Conservation (phyloP, 345 rosid genomes). For the Crucihimalaya himalaica region DNA sequence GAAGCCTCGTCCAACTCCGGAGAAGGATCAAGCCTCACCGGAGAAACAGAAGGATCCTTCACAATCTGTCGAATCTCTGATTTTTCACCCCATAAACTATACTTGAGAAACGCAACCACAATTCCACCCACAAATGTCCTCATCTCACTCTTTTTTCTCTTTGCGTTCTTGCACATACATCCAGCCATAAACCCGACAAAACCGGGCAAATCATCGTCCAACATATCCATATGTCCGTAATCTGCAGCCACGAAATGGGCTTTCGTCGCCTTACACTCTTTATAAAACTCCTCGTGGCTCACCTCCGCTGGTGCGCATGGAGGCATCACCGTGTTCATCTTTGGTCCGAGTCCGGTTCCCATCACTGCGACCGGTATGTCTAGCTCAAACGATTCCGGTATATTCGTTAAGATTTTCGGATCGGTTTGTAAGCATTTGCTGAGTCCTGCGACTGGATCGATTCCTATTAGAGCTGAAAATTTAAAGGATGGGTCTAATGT, state of each 20-base stretch:
- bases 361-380: constrained; percentile 36
- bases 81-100: constrained; percentile 26
- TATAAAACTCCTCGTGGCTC: constrained; percentile 40
- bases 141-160: constrained; percentile 22
- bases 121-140: constrained; percentile 41
- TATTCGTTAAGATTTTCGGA: constrained; percentile 31
- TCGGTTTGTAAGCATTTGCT: constrained; percentile 1
- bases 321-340: constrained; percentile 5
- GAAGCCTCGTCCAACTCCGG: constrained; percentile 34
- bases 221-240: constrained; percentile 44
- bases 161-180: constrained; percentile 36
- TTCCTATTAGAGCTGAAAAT: constrained; percentile 37
- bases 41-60: constrained; percentile 33
- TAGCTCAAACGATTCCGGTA: constrained; percentile 38
- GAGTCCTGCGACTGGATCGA: constrained; percentile 38
- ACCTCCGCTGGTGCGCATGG: constrained; percentile 36
- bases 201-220: constrained; percentile 36
- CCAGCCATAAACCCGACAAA: constrained; percentile 33
- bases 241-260: constrained; percentile 39
- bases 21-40: constrained; percentile 30
- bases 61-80: constrained; percentile 27
- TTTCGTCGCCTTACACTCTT: constrained; percentile 36
- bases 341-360: constrained; percentile 38
- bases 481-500: constrained; percentile 31
- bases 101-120: constrained; percentile 35